phyloP scores from a whole-genome alignment of 73 alveolate genomes.

The Paramecium octaurelia region DNA sequence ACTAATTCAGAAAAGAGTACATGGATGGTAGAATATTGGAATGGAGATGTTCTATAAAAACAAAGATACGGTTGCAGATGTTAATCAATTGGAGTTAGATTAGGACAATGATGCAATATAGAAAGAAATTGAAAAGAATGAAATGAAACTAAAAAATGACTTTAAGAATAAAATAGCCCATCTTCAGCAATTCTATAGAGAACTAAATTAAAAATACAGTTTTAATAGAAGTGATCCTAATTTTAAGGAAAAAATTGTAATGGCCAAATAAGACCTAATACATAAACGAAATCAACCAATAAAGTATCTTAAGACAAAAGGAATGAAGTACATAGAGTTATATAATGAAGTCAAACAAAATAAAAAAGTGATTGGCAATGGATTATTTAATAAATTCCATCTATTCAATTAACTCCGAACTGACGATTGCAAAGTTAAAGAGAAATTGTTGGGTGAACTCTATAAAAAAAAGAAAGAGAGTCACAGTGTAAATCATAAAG shows the following conservation, averaged over 20 bases:
- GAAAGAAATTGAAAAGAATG: slow-evolving; percentile 32
- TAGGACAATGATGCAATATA: neutral
- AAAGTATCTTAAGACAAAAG: neutral
- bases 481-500: neutral
- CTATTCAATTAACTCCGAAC: neutral
- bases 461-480: neutral
- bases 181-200: neutral
- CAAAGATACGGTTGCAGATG: slow-evolving; percentile 28
- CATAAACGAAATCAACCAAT: neutral
- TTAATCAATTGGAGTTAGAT: neutral
- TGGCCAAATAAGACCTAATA: neutral
- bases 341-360: neutral
- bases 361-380: neutral
- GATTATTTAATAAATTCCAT: neutral
- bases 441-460: neutral
- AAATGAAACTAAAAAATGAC: slow-evolving; percentile 18
- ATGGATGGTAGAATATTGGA: slow-evolving; percentile 49
- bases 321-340: neutral
- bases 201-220: neutral
- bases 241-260: neutral
- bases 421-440: neutral
- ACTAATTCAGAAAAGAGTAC: neutral
- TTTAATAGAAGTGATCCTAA: neutral
- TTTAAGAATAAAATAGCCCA: slow-evolving; percentile 12
- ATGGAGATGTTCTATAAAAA: neutral